Evolutionary conservation across 2,329 filamentous ascomycete genomes (phyloP).

Genomic region (Didymosphaeria variabile): DNA sequence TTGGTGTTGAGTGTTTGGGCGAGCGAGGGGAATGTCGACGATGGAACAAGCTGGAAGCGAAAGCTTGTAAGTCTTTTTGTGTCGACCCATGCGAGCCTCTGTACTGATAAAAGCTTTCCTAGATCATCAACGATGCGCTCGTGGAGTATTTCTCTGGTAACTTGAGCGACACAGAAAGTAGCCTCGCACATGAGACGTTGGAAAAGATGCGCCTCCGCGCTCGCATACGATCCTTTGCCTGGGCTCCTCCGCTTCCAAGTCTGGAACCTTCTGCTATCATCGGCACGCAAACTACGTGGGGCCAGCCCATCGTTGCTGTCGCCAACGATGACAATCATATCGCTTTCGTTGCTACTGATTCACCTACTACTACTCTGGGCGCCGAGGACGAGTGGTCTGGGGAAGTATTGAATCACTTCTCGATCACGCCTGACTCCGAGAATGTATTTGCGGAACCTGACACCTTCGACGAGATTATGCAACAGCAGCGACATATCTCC

Average conservation of each 20-base stretch:
- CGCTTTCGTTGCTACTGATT: slow-evolving; percentile 46
- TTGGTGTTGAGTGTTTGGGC: slow-evolving; percentile 66
- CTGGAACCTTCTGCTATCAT: slow-evolving; percentile 23
- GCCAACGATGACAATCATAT: slow-evolving; percentile 55
- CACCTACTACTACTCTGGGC: slow-evolving; percentile 48
- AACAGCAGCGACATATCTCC: slow-evolving; percentile 44
- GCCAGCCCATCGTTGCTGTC: slow-evolving; percentile 47
- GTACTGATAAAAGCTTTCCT: neutral
- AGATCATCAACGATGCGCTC: slow-evolving; percentile 62
- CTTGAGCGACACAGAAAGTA: slow-evolving; percentile 24
- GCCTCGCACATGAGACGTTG: slow-evolving; percentile 27
- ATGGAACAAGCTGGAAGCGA: slow-evolving; percentile 60
- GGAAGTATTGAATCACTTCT: slow-evolving; percentile 37
- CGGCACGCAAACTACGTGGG: slow-evolving; percentile 38
- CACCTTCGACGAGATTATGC: slow-evolving; percentile 42
- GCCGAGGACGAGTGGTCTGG: slow-evolving; percentile 37
- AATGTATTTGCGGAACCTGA: slow-evolving; percentile 24
- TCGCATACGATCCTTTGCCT: slow-evolving; percentile 55
- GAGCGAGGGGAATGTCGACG: slow-evolving; percentile 53
- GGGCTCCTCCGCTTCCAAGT: slow-evolving; percentile 44
- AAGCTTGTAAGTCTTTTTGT: slow-evolving; percentile 37
- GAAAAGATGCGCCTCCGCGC: slow-evolving; percentile 48
- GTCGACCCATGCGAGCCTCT: neutral
- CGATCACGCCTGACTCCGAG: slow-evolving; percentile 25
- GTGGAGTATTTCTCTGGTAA: slow-evolving; percentile 47